A percentile compares a stretch with the other conserved stretches of the same genome.
phyloP scores from a whole-genome alignment of 2,329 filamentous ascomycete species.

The Colletotrichum sp. region DNA sequence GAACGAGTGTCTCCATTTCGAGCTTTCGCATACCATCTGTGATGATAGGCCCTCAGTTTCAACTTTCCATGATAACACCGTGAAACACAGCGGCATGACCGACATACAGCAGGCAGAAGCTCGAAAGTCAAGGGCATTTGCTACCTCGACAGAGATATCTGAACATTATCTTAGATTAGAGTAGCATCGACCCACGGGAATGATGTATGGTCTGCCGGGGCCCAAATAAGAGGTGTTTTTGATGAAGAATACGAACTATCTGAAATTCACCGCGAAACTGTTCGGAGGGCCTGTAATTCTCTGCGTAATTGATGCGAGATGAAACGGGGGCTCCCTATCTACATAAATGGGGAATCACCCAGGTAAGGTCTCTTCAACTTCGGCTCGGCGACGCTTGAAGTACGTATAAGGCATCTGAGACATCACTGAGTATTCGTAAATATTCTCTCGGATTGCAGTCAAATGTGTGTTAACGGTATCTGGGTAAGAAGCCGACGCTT shows the following conservation, averaged over 20 bases:
- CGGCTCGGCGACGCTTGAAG: neutral
- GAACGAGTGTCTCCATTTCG: neutral
- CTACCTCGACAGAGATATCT: neutral
- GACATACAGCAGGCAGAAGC: too few relatives aligned
- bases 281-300: neutral
- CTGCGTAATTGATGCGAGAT: neutral
- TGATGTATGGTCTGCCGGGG: accelerated
- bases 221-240: too few relatives aligned
- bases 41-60: neutral
- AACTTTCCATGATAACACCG: neutral
- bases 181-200: neutral
- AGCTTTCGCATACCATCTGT: neutral
- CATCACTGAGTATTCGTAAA: accelerated
- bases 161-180: neutral
- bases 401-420: neutral
- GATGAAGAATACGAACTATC: neutral
- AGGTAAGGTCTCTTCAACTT: neutral
- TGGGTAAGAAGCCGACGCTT: neutral
- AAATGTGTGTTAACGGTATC: neutral
- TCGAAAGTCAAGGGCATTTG: neutral
- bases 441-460: neutral
- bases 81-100: neutral
- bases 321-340: neutral
- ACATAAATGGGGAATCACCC: neutral
- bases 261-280: accelerated